Evolutionary conservation across 2,329 filamentous ascomycete genomes (phyloP), one percentile per base, ranked within the genome.

Genomic region (Clonostachys chloroleuca): DNA sequence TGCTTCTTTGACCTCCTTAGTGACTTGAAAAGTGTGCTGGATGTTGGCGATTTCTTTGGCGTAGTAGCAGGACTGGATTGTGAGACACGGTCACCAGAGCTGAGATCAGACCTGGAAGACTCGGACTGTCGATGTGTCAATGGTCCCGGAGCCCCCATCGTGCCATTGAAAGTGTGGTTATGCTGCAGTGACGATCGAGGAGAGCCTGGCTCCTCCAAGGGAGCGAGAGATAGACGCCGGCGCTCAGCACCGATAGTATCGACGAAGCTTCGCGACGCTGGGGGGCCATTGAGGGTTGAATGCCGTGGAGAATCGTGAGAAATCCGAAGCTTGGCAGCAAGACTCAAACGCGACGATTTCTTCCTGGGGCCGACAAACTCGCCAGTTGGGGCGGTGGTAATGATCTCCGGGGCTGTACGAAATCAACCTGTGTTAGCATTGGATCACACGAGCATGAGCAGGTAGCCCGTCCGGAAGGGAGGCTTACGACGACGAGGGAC

Each of bases 31-130:
- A 96, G 89, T 24, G 86, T 86, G 18, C 78, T 87, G 35, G 80
- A 84, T 6, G 81, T 79, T 30, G 80, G 75, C 13, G 78, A 70
- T 10, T 78, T 82, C 52, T 87, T 69, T 5, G 63, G 81, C 12
- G 83, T 85, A 7, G 81, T 61, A 30, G 84, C 41, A 75, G 84
- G 46, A 75, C 86, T 49, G 78, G 83, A 39, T 74, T 80, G 42
- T 70, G 78, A 52, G 71, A 78, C 43, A 75, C 77, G 64, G 57
- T 92, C 86, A 40, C 77, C 82, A 14, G 85, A 88, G 67, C 89
- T 95, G 41, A 81, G 87, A 64, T 96, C 92, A 30, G 92, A 96
- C 54, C 88, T 81, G 3, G 91, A 96, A 2, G 92, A 96, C 59
- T 96, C 92, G 61, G 67, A 53, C 66, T 61, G 59, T 68, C 77